Evolutionary conservation across 148 eudicot genomes (phyloP).

Genomic region (Vaccinium vitisidaea): DNA sequence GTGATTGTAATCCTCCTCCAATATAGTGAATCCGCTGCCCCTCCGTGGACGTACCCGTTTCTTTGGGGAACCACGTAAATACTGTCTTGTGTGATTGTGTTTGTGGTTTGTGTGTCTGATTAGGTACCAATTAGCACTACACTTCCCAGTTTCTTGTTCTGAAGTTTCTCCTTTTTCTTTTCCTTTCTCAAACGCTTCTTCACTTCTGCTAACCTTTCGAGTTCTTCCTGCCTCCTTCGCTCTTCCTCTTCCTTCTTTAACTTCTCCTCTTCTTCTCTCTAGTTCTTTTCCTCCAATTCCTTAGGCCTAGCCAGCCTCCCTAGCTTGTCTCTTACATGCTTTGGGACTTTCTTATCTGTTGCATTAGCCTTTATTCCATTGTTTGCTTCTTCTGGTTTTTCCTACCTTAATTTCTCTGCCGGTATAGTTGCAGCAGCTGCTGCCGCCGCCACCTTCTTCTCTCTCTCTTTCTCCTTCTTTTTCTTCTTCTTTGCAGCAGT

Average conservation of each 20-base stretch:
- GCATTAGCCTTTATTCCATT: slow-evolving; percentile 47
- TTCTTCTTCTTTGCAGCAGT: slow-evolving; percentile 73
- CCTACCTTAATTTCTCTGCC: slow-evolving; percentile 9
- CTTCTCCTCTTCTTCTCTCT: slow-evolving; percentile 82
- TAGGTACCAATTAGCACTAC: too few relatives aligned
- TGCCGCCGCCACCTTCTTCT: neutral
- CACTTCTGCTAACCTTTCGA: slow-evolving; percentile 70
- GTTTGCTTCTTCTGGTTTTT: slow-evolving; percentile 52
- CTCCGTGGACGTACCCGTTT: too few relatives aligned
- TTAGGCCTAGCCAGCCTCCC: slow-evolving; percentile 67
- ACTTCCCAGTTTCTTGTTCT: slow-evolving; percentile 56
- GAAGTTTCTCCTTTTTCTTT: slow-evolving; percentile 73
- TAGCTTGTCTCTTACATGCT: slow-evolving; percentile 83
- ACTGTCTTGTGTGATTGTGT: too few relatives aligned
- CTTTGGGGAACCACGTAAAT: too few relatives aligned
- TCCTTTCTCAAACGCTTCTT: slow-evolving; percentile 70
- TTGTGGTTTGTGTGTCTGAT: too few relatives aligned
- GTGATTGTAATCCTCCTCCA: too few relatives aligned
- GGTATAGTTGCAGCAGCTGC: too few relatives aligned
- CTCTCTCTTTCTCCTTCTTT: slow-evolving; percentile 62
- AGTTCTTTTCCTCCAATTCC: slow-evolving; percentile 70
- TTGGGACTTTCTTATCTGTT: slow-evolving; percentile 70
- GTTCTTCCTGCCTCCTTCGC: slow-evolving; percentile 61
- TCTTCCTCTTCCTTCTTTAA: slow-evolving; percentile 87
- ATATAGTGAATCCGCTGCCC: too few relatives aligned